Conservation (phyloP, 495 filamentous ascomycete genomes). For the Daldinia grandis region DNA sequence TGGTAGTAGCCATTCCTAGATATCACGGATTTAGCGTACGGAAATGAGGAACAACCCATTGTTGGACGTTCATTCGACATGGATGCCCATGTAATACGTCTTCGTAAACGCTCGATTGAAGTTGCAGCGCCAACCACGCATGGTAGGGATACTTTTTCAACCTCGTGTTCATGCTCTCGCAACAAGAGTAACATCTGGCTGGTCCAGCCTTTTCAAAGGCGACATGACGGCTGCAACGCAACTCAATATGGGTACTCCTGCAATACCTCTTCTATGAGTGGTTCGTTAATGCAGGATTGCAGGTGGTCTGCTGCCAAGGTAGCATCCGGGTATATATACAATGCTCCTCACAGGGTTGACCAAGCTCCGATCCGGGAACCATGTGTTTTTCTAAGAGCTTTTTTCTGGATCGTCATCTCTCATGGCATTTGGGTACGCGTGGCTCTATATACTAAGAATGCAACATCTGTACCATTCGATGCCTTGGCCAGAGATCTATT, state of each 20-base stretch:
- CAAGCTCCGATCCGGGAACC: constrained; percentile 31
- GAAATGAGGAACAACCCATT: constrained; percentile 17
- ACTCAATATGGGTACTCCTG: constrained; percentile 17
- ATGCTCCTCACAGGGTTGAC: constrained; percentile 29
- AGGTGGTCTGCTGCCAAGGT: constrained; percentile 37
- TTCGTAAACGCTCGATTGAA: constrained; percentile 13
- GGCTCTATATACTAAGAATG: constrained; percentile 30
- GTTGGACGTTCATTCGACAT: constrained; percentile 2
- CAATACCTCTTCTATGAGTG: constrained; percentile 23
- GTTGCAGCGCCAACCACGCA: constrained; percentile 19
- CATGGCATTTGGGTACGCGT: constrained; percentile 21
- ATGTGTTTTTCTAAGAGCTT: constrained; percentile 17
- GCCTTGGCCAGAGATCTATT: constrained; percentile 23
- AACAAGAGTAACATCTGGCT: constrained; percentile 16
- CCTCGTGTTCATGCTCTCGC: constrained; percentile 25
- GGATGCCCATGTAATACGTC: constrained; percentile 9
- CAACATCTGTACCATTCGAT: constrained; percentile 1
- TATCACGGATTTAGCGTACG: neutral
- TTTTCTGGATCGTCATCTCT: constrained; percentile 12
- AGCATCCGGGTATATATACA: constrained; percentile 49
- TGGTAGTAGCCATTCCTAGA: neutral
- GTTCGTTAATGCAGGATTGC: constrained; percentile 21
- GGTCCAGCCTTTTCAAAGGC: constrained; percentile 28
- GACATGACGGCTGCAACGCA: constrained; percentile 25
- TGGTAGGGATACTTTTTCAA: constrained; percentile 15